Conservation (phyloP, 768 basidiomycete genomes). For the Gymnopilus dilepis region DNA sequence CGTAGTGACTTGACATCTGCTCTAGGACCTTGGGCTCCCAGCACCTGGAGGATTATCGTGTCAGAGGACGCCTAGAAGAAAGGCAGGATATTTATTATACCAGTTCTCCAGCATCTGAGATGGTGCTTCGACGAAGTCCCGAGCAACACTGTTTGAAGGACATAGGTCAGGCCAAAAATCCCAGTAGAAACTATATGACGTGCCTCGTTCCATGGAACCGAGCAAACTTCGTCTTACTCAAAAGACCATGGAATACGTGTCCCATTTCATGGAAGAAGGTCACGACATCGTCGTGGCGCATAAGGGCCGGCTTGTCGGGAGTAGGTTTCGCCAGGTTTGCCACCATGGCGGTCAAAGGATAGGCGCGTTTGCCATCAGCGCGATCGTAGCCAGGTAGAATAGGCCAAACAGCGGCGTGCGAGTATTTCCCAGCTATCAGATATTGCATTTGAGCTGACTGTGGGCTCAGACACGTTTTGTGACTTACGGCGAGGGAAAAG, state of each 20-base stretch:
- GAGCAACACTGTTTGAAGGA: constrained; percentile 53
- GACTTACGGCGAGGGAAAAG: constrained; percentile 78
- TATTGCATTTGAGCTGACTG: neutral
- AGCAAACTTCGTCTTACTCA: constrained; percentile 71
- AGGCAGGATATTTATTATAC: constrained; percentile 36
- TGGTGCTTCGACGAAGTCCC: constrained; percentile 89
- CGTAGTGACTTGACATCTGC: constrained; percentile 81
- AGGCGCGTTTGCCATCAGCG: constrained; percentile 61
- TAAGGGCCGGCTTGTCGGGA: constrained; percentile 77
- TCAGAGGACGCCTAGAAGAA: no score
- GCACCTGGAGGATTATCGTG: constrained; percentile 67
- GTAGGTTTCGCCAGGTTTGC: constrained; percentile 90
- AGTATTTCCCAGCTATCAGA: constrained; percentile 72
- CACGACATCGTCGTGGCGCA: constrained; percentile 88
- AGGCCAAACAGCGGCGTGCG: constrained; percentile 87
- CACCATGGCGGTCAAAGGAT: constrained; percentile 85
- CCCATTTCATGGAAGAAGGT: constrained; percentile 96
- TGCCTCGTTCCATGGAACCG: constrained; percentile 84
- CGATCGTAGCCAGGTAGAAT: constrained; percentile 69
- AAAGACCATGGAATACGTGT: constrained; percentile 71
- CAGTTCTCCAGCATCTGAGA: constrained; percentile 95
- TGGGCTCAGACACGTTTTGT: neutral
- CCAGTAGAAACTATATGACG: neutral
- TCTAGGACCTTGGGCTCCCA: constrained; percentile 82
- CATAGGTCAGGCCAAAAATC: neutral